These are phyloP conservation scores for Digitaria exilis DNA, from an alignment of 202 grass and related monocot genomes.

Conservation along the genomic window DNA sequence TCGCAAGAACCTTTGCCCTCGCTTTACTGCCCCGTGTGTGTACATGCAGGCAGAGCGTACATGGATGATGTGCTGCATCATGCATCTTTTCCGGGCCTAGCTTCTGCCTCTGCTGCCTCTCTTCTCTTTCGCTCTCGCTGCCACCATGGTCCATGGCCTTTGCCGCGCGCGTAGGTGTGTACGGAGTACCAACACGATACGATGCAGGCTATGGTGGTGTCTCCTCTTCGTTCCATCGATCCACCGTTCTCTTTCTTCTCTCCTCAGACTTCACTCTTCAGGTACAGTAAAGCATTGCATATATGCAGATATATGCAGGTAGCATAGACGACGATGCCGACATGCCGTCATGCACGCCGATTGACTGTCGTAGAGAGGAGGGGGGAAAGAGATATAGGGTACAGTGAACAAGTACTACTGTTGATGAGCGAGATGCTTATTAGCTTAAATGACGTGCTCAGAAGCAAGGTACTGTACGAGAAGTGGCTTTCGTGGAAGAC, in stretches of 20 bases:
- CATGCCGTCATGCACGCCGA: not conserved
- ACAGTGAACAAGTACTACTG: not conserved
- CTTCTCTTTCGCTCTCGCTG: not conserved
- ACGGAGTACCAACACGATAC: conserved; percentile 9
- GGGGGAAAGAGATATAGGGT: not conserved
- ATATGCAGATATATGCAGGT: conserved; percentile 17
- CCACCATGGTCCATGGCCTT: conserved; percentile 21
- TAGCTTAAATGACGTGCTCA: not conserved
- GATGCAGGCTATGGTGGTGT: not conserved
- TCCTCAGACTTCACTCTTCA: conserved; percentile 22
- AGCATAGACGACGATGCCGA: not conserved
- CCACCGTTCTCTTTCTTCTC: too few species aligned
- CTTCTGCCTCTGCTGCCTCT: not conserved
- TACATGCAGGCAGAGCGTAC: not conserved
- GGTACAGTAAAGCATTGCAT: conserved; percentile 28
- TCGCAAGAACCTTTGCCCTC: conserved; percentile 46
- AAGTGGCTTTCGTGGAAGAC: not conserved
- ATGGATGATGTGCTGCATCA: conserved; percentile 35
- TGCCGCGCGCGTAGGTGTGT: not conserved
- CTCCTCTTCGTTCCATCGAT: not conserved
- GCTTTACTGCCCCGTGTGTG: conserved; percentile 37
- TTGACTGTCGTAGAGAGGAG: not conserved
- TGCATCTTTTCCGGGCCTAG: conserved; percentile 37
- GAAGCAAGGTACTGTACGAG: conserved; percentile 1
- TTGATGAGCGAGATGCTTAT: not conserved